Evolutionary conservation across 2,329 filamentous ascomycete species (phyloP).

Genomic region (Aspergillus awamori): DNA sequence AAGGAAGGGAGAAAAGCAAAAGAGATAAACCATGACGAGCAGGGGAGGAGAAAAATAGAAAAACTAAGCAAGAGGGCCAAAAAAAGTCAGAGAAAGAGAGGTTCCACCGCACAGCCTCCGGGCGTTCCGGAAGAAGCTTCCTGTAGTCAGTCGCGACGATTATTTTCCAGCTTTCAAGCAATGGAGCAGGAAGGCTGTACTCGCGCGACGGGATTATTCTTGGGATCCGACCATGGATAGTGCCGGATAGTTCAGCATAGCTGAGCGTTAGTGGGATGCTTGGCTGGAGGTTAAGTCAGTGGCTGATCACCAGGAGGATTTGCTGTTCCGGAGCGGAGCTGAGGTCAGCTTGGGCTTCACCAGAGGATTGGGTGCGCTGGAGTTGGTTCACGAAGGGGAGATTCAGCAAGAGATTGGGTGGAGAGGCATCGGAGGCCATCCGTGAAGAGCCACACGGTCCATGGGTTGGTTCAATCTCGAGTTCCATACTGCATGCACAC

Average conservation of each 20-base stretch:
- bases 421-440: neutral
- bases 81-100: conserved; percentile 3
- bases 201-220: neutral
- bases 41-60: neutral
- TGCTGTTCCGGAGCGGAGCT: neutral
- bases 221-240: neutral
- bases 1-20: neutral
- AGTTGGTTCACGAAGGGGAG: neutral
- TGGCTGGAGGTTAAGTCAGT: conserved; percentile 5
- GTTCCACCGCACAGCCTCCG: conserved; percentile 29
- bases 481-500: no score
- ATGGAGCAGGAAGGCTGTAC: neutral
- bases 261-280: conserved; percentile 6
- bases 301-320: neutral
- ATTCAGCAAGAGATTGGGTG: neutral
- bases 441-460: neutral
- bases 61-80: neutral
- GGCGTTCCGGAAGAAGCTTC: conserved; percentile 17
- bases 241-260: neutral
- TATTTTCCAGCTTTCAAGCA: neutral
- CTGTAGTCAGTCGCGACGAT: neutral
- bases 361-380: neutral
- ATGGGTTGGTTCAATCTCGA: neutral
- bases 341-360: conserved; percentile 1
- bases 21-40: neutral